Base-by-base conservation (phyloP, 2,329 filamentous ascomycete genomes). In the Trematosphaeria pertusa region DNA sequence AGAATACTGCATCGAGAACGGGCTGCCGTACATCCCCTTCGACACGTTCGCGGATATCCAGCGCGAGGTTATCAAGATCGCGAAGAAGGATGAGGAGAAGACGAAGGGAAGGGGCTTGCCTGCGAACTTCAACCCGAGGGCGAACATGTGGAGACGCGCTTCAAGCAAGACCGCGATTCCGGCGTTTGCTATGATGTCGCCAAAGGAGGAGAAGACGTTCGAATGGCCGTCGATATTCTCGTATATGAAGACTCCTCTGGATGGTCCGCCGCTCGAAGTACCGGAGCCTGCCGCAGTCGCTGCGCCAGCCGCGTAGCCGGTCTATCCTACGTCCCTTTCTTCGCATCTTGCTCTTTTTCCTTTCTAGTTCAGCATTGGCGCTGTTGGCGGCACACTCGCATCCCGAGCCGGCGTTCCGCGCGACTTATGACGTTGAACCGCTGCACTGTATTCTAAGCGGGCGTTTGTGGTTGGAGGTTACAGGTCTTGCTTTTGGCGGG, bases 11-110 rank as follows among this genome's bases (percentile, higher is more conserved):
- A 57, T 79, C 46, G 82, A 86, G 65, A 77, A 87, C 69, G 72
- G 74, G 28, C 84, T 88, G 51, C 47, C 77, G 1, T 85, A 86
- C 65, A 81, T 81, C 22, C 74, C 83, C 0, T 88, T 85, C 62
- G 83, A 87, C 64, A 86, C 81, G 0, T 88, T 88, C 59, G 79
- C 81, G 35, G 85, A 86, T 65, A 82, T 88, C 60, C 81, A 87
- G 71, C 72, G 61, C 21, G 83, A 86, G 67, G 76, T 87, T 44
- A 73, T 78, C 65, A 75, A 71, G 44, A 82, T 88, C 57, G 78
- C 77, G 33, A 74, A 76, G 48, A 79, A 86, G 61, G 85, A 88
- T 61, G 77, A 83, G 54, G 71, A 78, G 63, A 80, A 81, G 75
- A 88, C 85, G 0, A 75, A 78, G 37, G 85, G 85, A 38, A 68